phyloP scores from a whole-genome alignment of 2,329 filamentous ascomycete species.

The Pyrenochaeta sp. region DNA sequence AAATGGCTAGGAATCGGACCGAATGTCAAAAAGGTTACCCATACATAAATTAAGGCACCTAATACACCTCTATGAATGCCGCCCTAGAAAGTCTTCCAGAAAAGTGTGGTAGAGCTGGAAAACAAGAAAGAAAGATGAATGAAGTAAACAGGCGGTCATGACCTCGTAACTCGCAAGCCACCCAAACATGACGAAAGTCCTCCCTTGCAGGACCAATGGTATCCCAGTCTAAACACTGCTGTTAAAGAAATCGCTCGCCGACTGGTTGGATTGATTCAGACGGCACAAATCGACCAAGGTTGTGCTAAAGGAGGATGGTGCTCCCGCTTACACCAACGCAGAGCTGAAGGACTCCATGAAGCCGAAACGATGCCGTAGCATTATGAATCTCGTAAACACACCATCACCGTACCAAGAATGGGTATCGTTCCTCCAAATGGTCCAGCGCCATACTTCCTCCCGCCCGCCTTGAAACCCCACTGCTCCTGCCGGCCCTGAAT shows the following conservation, averaged over 20 bases:
- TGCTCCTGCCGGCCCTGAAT: not conserved
- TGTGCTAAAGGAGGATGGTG: not conserved
- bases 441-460: not conserved
- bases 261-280: not conserved
- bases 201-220: slow-evolving; percentile 13
- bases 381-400: slow-evolving; percentile 1
- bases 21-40: not conserved
- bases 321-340: slow-evolving; percentile 1
- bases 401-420: slow-evolving; percentile 5
- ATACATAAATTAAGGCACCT: slow-evolving; percentile 3
- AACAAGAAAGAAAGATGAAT: slow-evolving; percentile 1
- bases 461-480: not conserved
- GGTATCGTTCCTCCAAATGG: slow-evolving; percentile 6
- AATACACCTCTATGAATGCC: slow-evolving; percentile 43
- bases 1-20: not conserved
- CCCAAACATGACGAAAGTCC: slow-evolving; percentile 3
- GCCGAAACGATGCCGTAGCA: slow-evolving; percentile 7
- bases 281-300: slow-evolving; percentile 10
- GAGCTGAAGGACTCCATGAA: slow-evolving; percentile 9
- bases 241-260: slow-evolving; percentile 13
- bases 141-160: slow-evolving; percentile 13
- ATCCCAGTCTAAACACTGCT: slow-evolving; percentile 27
- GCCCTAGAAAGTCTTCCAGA: slow-evolving; percentile 26
- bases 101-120: not conserved
- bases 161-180: slow-evolving; percentile 14